These are phyloP conservation scores for Gypsophila paniculata DNA, from an alignment of 179 eudicot genomes.

Conservation along the genomic window DNA sequence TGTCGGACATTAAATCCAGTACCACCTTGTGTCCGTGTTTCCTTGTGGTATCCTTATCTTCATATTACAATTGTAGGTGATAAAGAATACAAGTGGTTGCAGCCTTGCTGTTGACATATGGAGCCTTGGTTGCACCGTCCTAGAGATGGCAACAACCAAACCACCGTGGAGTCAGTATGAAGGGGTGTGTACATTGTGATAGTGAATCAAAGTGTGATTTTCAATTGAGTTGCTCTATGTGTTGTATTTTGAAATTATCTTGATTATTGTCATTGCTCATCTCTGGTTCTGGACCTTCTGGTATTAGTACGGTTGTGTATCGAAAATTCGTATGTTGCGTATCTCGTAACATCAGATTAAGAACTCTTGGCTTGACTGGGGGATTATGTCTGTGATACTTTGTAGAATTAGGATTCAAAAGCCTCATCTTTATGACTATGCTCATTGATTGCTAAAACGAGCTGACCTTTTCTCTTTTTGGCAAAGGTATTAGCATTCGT, in stretches of 20 bases:
- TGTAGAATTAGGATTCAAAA: not conserved
- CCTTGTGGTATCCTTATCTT: conserved; percentile 10
- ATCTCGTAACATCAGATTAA: not conserved
- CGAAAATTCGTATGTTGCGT: not conserved
- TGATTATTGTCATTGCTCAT: conserved; percentile 2
- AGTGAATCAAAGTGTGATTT: not conserved
- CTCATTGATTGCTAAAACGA: too few relatives aligned
- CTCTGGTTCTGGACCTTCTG: not conserved
- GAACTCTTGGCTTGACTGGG: not conserved
- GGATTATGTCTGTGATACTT: not conserved
- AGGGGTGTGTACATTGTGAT: conserved; percentile 59
- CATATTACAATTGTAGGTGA: conserved; percentile 47
- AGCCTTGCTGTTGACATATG: conserved; percentile 88
- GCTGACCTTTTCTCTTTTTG: too few relatives aligned
- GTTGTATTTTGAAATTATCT: not conserved
- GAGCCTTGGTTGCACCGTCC: conserved; percentile 97
- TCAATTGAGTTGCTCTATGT: not conserved
- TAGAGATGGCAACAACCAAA: conserved; percentile 90
- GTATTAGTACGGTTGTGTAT: conserved; percentile 1
- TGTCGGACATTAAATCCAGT: conserved; percentile 1
- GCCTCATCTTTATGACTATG: too few relatives aligned
- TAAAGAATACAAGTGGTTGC: conserved; percentile 67
- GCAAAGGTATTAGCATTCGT: too few relatives aligned
- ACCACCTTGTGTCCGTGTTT: not conserved
- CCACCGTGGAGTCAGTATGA: conserved; percentile 99